These are phyloP conservation scores for Cicer arietinum DNA, from an alignment of 306 rosid genomes.

Conservation along the genomic window DNA sequence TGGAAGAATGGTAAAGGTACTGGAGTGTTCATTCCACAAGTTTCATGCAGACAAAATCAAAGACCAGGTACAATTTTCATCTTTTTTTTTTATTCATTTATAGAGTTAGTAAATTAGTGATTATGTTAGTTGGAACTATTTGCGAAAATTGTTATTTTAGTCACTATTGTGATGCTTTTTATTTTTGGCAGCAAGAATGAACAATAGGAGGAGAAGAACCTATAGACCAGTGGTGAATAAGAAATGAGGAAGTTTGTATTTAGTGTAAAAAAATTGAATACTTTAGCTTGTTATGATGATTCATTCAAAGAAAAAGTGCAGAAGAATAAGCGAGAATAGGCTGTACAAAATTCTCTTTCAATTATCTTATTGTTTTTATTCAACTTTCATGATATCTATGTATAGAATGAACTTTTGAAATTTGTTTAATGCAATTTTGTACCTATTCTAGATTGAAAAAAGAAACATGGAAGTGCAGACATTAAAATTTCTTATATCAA, in stretches of 20 bases:
- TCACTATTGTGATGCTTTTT: neutral
- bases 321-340: constrained; percentile 1
- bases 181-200: constrained; percentile 51
- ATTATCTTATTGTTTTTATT: neutral
- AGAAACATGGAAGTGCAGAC: neutral
- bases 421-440: constrained; percentile 23
- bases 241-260: constrained; percentile 40
- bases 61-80: constrained; percentile 47
- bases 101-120: neutral
- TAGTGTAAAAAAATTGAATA: constrained; percentile 3
- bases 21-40: constrained; percentile 82
- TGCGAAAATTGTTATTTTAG: neutral
- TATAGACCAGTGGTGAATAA: constrained; percentile 53
- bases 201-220: constrained; percentile 39
- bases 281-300: neutral
- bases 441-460: neutral
- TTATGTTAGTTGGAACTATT: neutral
- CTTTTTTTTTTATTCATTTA: neutral
- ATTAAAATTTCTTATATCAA: neutral
- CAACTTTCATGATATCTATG: constrained; percentile 14
- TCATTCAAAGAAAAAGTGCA: neutral
- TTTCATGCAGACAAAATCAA: constrained; percentile 42
- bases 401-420: neutral
- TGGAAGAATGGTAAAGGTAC: constrained; percentile 69
- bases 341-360: neutral